phyloP scores from a whole-genome alignment of 352 stramenopile genomes.

The Globisporangium splendens region DNA sequence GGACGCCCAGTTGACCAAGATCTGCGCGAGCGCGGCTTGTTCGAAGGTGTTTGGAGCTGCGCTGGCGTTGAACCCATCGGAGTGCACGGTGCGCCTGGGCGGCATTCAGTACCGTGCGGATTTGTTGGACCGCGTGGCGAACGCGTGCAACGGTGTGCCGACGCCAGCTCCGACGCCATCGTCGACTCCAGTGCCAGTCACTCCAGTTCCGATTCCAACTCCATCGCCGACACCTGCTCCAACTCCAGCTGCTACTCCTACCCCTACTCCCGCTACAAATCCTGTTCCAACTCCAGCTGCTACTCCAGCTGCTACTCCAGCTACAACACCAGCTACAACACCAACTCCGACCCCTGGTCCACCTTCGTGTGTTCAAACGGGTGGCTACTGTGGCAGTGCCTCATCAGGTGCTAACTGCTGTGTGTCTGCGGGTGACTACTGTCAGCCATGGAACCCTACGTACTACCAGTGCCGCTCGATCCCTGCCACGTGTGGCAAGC shows the following conservation, averaged over 20 bases:
- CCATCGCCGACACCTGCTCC: too few species aligned
- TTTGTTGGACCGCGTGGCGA: conserved; percentile 10
- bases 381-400: neutral
- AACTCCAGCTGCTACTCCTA: too few species aligned
- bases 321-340: neutral
- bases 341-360: conserved; percentile 4
- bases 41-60: conserved; percentile 13
- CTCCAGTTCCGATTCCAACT: neutral
- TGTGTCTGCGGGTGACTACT: conserved; percentile 12
- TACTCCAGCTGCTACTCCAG: neutral
- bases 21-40: conserved; percentile 20
- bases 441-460: conserved; percentile 21
- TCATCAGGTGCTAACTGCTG: conserved; percentile 4
- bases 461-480: conserved; percentile 26
- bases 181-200: neutral
- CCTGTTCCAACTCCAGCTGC: too few species aligned
- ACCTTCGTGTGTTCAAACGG: neutral
- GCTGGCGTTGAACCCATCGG: conserved; percentile 6
- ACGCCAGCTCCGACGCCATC: neutral
- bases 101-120: conserved; percentile 12
- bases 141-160: conserved; percentile 9
- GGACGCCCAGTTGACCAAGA: conserved; percentile 12
- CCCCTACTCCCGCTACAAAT: too few species aligned
- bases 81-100: conserved; percentile 13
- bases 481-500: neutral